Conservation (phyloP, 371 early-diverging fungal genomes). For the Smittium culicis region DNA sequence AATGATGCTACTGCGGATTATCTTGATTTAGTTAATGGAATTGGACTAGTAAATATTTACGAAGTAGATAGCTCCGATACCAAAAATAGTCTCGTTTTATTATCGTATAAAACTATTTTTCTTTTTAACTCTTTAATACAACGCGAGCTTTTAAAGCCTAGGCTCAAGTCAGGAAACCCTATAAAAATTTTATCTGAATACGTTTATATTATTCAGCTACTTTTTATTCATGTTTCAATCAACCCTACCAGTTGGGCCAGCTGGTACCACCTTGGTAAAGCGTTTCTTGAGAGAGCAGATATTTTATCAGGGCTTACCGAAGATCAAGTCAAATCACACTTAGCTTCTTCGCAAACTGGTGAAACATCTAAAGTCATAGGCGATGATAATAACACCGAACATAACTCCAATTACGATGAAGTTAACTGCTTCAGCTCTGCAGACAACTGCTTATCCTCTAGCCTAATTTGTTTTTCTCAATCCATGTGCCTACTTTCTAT, state of each 20-base stretch:
- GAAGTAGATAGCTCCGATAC: neutral
- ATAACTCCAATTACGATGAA: neutral
- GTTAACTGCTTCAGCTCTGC: neutral
- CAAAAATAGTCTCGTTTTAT: neutral
- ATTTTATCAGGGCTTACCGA: neutral
- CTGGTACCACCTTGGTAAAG: slow-evolving; percentile 4
- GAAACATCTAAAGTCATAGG: neutral
- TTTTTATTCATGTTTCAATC: neutral
- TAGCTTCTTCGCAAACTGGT: neutral
- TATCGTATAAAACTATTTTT: neutral
- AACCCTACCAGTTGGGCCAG: slow-evolving; percentile 1
- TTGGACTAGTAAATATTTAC: neutral
- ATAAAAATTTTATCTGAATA: neutral
- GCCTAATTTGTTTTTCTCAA: slow-evolving; percentile 8
- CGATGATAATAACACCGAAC: neutral
- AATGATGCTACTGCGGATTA: neutral
- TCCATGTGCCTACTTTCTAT: neutral
- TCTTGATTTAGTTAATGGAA: neutral
- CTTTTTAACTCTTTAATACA: slow-evolving; percentile 4
- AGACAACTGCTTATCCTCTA: neutral
- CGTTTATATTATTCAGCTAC: neutral
- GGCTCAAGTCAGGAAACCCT: slow-evolving; percentile 1
- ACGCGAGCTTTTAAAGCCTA: neutral
- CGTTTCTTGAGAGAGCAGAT: slow-evolving; percentile 1
- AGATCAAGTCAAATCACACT: neutral